Evolutionary conservation across 768 basidiomycete genomes (phyloP), one percentile per base, ranked within the genome.

Genomic region (Trametes punicea): DNA sequence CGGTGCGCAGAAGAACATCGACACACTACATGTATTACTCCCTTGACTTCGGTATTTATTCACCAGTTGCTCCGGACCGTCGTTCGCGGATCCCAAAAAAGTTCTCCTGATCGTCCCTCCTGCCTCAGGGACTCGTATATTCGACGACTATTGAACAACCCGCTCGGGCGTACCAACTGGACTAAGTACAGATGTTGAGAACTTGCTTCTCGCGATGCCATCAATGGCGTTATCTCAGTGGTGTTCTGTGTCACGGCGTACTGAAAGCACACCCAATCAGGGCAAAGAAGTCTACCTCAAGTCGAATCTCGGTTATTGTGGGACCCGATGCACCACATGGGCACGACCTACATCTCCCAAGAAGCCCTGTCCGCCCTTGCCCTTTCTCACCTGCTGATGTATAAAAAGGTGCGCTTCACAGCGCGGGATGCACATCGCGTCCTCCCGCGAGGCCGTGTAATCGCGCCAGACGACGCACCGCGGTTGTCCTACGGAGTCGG

Each of bases 21-120:
- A 36, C 39, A 48, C 31, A 46, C 51, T 58, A 58, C 34, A 58
- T 58, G 57, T 58, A 52, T 41, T 38, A 51, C 50, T 46, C 47
- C 53, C 49, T 51, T 47, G 49, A 50, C 36, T 44, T 57, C 47
- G 52, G 58, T 59, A 59, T 59, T 51, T 59, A 59, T 59, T 55
- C 48, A 46, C 48, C 41, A 33, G 29, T 46, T 56, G 36, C 48
- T 56, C 46, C 39, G 47, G 26, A 16, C 36, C 29, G n/a, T 51
- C 18, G 44, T 13, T 47, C 36, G 44, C 45, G 20, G 20, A 26
- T 27, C 29, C 8, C n/a, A 21, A 45, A 46, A 23, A 3, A 18
- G 30, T 11, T 18, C n/a, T 44, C 48, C 47, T 51, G 55, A 44
- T 56, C 47, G 36, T 7, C 26, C 21, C 25, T 51, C 33, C 36